These are phyloP conservation scores for Tagetes patula DNA, from an alignment of 129 eudicot genomes.

Conservation along the genomic window DNA sequence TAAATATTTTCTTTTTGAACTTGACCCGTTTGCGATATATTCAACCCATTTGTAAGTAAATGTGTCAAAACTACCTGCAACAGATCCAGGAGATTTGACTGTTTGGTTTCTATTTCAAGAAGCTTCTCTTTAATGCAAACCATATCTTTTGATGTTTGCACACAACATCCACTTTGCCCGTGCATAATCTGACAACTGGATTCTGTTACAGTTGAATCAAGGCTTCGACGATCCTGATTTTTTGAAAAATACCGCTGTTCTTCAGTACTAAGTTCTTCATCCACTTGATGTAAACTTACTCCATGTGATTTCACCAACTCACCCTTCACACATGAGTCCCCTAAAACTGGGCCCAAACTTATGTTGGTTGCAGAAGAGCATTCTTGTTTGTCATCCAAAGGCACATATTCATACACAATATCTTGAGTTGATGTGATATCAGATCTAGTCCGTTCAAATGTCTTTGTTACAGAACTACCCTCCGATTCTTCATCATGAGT, in stretches of 20 bases:
- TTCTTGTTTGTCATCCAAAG: slow-evolving; percentile 81
- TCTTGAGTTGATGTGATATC: slow-evolving; percentile 58
- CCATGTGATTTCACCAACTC: slow-evolving; percentile 40
- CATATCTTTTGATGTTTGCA: slow-evolving; percentile 68
- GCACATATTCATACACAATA: slow-evolving; percentile 55
- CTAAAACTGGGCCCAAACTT: slow-evolving; percentile 31
- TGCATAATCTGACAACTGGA: slow-evolving; percentile 44
- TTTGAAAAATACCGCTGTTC: slow-evolving; percentile 50
- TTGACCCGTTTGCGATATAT: slow-evolving; percentile 6
- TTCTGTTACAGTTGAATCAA: slow-evolving; percentile 80
- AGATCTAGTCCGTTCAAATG: slow-evolving; percentile 50
- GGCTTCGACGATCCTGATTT: slow-evolving; percentile 59
- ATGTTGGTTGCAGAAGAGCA: slow-evolving; percentile 55
- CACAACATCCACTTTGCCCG: slow-evolving; percentile 50
- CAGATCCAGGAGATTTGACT: slow-evolving; percentile 71
- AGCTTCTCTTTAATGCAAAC: slow-evolving; percentile 62
- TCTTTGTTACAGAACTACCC: slow-evolving; percentile 67
- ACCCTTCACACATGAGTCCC: slow-evolving; percentile 35
- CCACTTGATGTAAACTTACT: slow-evolving; percentile 35
- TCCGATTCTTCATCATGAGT: slow-evolving; percentile 75
- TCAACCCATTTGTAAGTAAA: background rate
- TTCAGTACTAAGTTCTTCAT: slow-evolving; percentile 56
- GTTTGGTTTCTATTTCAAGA: slow-evolving; percentile 82
- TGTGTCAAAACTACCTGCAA: slow-evolving; percentile 55
- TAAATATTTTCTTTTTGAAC: background rate